Evolutionary conservation across 2,329 filamentous ascomycete genomes (phyloP).

Genomic region (Penicillium paneum): DNA sequence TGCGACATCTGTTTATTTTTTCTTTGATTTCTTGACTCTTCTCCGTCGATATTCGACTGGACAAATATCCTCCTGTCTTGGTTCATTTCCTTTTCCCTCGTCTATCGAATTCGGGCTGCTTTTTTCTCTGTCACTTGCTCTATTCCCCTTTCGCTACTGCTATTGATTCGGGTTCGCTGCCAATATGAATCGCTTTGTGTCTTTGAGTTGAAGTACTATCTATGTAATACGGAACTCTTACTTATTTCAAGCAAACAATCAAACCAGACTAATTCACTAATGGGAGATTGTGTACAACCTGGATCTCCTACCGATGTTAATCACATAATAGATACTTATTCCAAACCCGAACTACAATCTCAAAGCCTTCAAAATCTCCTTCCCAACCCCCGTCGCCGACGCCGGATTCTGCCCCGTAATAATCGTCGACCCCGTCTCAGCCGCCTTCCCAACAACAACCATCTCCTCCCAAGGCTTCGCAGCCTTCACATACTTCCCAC

Average conservation of each 20-base stretch:
- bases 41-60: neutral
- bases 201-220: neutral
- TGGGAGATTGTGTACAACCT: neutral
- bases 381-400: constrained; percentile 43
- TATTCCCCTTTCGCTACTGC: constrained; percentile 35
- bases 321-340: too few relatives aligned
- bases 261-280: neutral
- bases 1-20: constrained; percentile 4
- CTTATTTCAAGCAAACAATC: neutral
- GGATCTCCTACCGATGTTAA: too few relatives aligned
- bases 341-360: constrained; percentile 12
- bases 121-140: constrained; percentile 21
- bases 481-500: constrained; percentile 47
- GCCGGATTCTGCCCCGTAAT: constrained; percentile 52
- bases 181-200: constrained; percentile 21
- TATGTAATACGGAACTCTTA: neutral
- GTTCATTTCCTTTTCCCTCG: constrained; percentile 3
- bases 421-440: constrained; percentile 31
- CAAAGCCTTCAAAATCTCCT: constrained; percentile 42
- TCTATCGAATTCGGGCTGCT: constrained; percentile 1
- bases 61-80: constrained; percentile 3
- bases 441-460: constrained; percentile 38
- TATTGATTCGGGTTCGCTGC: constrained; percentile 16
- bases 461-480: constrained; percentile 45
- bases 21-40: neutral